Evolutionary conservation across 1,284 basidiomycete species (phyloP).

Genomic region (Sanghuangporus baumii): DNA sequence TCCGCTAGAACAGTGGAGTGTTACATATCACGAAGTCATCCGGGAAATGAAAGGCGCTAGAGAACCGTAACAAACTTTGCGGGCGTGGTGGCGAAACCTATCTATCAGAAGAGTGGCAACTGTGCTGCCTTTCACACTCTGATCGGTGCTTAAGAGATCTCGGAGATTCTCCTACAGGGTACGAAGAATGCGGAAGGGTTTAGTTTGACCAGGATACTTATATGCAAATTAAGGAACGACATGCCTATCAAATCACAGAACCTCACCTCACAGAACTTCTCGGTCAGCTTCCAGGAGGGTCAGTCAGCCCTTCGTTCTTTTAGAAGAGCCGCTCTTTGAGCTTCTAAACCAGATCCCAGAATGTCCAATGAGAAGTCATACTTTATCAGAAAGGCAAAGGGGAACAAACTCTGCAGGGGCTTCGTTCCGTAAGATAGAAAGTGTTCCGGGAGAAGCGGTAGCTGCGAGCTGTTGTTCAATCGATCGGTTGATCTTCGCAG

Average conservation of each 20-base stretch:
- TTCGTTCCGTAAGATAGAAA: slow-evolving; percentile 82
- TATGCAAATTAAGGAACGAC: background rate
- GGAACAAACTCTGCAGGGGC: slow-evolving; percentile 30
- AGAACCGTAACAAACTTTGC: background rate
- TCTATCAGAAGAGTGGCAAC: too few relatives aligned
- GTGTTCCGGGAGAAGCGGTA: slow-evolving; percentile 79
- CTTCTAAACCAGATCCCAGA: background rate
- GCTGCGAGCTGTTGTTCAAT: slow-evolving; percentile 87
- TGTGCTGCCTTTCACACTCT: too few relatives aligned
- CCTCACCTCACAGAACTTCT: background rate
- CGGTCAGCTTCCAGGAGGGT: background rate
- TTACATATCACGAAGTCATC: too few relatives aligned
- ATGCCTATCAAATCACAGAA: background rate
- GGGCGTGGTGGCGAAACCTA: background rate
- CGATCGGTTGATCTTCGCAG: slow-evolving; percentile 83
- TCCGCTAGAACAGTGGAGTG: too few relatives aligned
- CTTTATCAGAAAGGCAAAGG: background rate
- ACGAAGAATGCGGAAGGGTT: too few relatives aligned
- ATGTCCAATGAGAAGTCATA: background rate
- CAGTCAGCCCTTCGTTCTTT: slow-evolving; percentile 6
- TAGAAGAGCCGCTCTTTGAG: slow-evolving; percentile 5
- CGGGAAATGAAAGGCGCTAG: too few relatives aligned
- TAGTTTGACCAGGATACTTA: background rate
- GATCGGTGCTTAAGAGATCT: too few relatives aligned
- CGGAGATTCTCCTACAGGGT: too few relatives aligned